Conservation (phyloP, 768 basidiomycete genomes). For the Leccinum uliginosum region DNA sequence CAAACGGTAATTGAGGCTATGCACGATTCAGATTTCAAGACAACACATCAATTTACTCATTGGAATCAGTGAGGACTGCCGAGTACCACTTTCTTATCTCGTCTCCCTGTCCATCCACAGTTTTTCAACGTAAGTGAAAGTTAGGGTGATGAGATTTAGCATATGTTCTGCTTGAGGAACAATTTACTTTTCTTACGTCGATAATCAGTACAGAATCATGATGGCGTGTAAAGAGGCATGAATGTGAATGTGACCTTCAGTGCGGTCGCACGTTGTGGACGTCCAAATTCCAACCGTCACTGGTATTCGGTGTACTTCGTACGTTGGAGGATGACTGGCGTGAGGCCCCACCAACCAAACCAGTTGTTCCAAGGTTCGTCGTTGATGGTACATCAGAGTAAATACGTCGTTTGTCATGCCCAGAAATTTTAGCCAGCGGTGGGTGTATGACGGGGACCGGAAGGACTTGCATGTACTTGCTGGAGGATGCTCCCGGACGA, state of each 20-base stretch:
- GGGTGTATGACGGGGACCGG: not conserved
- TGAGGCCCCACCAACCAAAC: not conserved
- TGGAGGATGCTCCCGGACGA: not conserved
- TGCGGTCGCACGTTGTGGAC: slow-evolving; percentile 34
- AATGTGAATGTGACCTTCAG: not conserved
- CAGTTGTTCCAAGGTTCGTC: not conserved
- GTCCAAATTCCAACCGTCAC: slow-evolving; percentile 33
- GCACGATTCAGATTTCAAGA: too few species aligned
- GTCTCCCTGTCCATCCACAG: too few species aligned
- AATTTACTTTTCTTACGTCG: not conserved
- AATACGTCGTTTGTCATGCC: slow-evolving; percentile 7
- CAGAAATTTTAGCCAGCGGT: not conserved
- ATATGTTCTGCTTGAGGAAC: too few species aligned
- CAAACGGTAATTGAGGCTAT: too few species aligned
- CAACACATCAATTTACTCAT: too few species aligned
- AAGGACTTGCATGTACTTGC: not conserved
- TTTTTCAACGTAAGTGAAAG: too few species aligned
- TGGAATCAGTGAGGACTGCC: too few species aligned
- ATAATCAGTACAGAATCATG: not conserved
- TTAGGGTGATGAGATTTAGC: too few species aligned
- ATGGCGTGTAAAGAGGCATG: not conserved
- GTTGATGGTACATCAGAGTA: slow-evolving; percentile 33
- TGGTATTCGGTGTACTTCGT: slow-evolving; percentile 29
- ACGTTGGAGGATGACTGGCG: not conserved
- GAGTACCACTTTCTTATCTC: too few species aligned